Conservation (phyloP, 305 asterid genomes). For the Petunia hybrid region DNA sequence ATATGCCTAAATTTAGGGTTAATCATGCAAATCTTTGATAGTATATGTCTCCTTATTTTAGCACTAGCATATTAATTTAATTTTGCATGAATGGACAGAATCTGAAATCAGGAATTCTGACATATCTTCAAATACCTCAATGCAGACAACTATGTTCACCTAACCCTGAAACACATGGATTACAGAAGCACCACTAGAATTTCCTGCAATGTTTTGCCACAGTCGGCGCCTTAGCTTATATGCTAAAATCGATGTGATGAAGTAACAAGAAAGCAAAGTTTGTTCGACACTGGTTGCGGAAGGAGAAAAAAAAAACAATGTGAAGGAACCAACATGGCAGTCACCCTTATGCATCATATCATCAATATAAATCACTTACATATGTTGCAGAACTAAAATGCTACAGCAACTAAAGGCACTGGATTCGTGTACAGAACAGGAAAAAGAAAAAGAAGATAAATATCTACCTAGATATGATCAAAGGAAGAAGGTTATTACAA, state of each 20-base stretch:
- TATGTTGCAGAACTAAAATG: conserved; percentile 24
- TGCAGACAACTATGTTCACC: not conserved
- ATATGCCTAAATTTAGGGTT: not conserved
- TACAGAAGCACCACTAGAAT: not conserved
- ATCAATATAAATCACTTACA: conserved; percentile 20
- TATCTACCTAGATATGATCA: conserved; percentile 27
- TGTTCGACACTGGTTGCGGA: not conserved
- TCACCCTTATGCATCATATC: conserved; percentile 12
- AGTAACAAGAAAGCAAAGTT: not conserved
- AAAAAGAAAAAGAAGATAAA: not conserved
- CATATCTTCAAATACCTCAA: not conserved
- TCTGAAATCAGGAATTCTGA: not conserved
- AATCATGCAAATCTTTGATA: not conserved
- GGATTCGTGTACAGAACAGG: not conserved
- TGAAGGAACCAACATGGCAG: not conserved
- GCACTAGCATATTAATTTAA: not conserved
- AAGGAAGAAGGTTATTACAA: conserved; percentile 28
- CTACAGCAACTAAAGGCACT: conserved; percentile 26
- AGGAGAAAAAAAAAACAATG: not conserved
- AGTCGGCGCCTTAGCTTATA: not conserved
- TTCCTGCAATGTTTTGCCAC: not conserved
- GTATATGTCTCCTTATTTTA: no score
- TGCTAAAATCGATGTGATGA: not conserved
- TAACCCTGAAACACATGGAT: conserved; percentile 11
- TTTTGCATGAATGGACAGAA: not conserved